Percentiles rank a stretch among this genome's conserved stretches.
phyloP scores from a whole-genome alignment of 495 filamentous ascomycete genomes.

The Penicillium paradoxum region DNA sequence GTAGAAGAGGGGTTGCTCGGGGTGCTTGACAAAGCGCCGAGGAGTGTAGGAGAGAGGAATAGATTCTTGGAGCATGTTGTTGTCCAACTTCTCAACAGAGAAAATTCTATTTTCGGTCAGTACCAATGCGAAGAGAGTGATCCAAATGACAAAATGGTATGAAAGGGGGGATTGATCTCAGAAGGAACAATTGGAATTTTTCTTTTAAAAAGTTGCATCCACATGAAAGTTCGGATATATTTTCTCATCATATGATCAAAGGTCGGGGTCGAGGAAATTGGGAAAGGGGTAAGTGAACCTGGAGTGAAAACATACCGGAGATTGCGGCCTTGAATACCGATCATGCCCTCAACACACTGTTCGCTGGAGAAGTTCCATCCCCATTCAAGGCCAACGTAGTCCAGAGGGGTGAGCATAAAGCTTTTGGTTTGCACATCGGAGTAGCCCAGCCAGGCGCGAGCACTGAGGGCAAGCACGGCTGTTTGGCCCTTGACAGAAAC shows the following conservation, averaged over 20 bases:
- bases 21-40: slow-evolving; percentile 79
- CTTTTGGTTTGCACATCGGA: slow-evolving; percentile 73
- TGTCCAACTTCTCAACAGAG: slow-evolving; percentile 76
- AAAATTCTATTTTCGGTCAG: slow-evolving; percentile 67
- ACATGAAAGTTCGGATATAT: slow-evolving; percentile 45
- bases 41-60: slow-evolving; percentile 89
- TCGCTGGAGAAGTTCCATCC: slow-evolving; percentile 95
- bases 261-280: background rate
- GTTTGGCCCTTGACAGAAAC: slow-evolving; percentile 78
- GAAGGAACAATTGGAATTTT: slow-evolving; percentile 73
- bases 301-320: slow-evolving; percentile 61
- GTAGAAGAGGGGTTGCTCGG: slow-evolving; percentile 84
- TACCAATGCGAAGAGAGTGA: slow-evolving; percentile 3
- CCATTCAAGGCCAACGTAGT: slow-evolving; percentile 83
- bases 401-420: slow-evolving; percentile 88
- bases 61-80: slow-evolving; percentile 82
- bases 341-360: slow-evolving; percentile 89
- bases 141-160: background rate
- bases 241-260: slow-evolving; percentile 63
- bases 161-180: slow-evolving; percentile 37
- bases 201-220: slow-evolving; percentile 45
- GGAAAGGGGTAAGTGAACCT: slow-evolving; percentile 3
- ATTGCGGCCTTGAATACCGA: slow-evolving; percentile 87
- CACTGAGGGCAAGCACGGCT: slow-evolving; percentile 86
- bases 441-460: slow-evolving; percentile 90